Conservation (phyloP, 2,329 filamentous ascomycete species). For the Hawksworthiomyces lignivorus region DNA sequence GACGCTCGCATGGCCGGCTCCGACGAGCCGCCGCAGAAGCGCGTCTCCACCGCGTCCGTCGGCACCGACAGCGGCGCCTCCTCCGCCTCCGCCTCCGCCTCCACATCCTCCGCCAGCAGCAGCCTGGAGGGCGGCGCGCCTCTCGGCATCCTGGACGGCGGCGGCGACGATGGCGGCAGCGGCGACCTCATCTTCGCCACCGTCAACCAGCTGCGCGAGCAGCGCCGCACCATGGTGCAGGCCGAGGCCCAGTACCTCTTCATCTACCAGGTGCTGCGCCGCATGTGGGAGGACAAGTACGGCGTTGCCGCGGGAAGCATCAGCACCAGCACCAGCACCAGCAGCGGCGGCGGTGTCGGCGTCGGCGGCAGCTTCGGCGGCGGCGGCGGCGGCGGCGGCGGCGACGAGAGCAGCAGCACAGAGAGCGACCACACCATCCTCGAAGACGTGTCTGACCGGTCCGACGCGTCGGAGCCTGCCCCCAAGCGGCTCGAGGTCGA, state of each 20-base stretch:
- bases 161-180: neutral
- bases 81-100: too few species aligned
- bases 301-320: slow-evolving; percentile 24
- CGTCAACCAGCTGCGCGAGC: slow-evolving; percentile 73
- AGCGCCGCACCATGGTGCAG: slow-evolving; percentile 94
- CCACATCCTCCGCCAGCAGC: too few species aligned
- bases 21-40: too few species aligned
- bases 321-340: too few species aligned
- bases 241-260: slow-evolving; percentile 77
- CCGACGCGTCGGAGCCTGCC: slow-evolving; percentile 31
- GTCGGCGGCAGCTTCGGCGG: too few species aligned
- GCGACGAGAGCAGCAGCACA: neutral
- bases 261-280: slow-evolving; percentile 77
- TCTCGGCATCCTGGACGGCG: slow-evolving; percentile 5
- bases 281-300: slow-evolving; percentile 64
- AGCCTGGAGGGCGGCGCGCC: too few species aligned
- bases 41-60: too few species aligned
- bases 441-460: slow-evolving; percentile 16
- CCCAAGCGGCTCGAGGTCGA: slow-evolving; percentile 48
- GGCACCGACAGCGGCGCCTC: too few species aligned
- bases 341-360: too few species aligned
- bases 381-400: slow-evolving; percentile 1
- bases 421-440: neutral
- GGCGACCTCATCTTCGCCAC: slow-evolving; percentile 54
- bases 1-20: too few species aligned